Evolutionary conservation across 2,329 filamentous ascomycete genomes (phyloP), one percentile per base, ranked within the genome.

Genomic region (Nigrograna mackinnonii): DNA sequence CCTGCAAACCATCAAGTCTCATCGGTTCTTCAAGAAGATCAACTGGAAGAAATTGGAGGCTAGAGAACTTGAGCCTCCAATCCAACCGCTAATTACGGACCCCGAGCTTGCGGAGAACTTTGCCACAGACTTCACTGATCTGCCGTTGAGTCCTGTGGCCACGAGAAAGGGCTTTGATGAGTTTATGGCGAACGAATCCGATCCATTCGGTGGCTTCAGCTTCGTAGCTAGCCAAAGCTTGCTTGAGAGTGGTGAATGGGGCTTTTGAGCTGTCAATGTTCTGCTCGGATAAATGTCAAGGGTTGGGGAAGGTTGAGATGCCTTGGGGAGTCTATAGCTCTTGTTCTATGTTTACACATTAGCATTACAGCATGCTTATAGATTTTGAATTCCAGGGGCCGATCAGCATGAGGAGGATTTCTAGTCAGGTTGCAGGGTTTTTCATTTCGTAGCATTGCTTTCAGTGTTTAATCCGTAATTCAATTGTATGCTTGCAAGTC

Each of bases 41-140:
- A 86, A 99, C 72, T 99, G 94, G 94, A 86, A 84, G 71, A 86
- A 85, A 58, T 80, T 99, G 12, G 90, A 87, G 49, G 83, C 82
- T 20, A 82, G 92, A 24, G 89, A 96, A 69, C 56, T 96, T 35
- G 86, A 89, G 56, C 88, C 94, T 1, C 94, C 94, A 0, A 97
- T 99, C 57, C 83, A 87, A 64, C 94, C 94, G 13, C 79, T 97
- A 59, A 92, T 99, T 62, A 97, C 94, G 0, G 91, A 99, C 60
- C 94, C 94, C 0, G 91, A 95, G 67, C 78, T 96, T 34, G 94
- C 94, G 0, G 95, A 99, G 79, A 99, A 99, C 72, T 99, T 99
- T 70, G 82, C 88, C 0, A 76, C 78, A n/a, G 91, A 96, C 64
- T 99, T 99, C 66, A 99, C 92, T 0, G 84, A 87, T 41, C 71